Base-by-base conservation (phyloP, 805 yeast species). In the Nakazawaea wickerhamii region DNA sequence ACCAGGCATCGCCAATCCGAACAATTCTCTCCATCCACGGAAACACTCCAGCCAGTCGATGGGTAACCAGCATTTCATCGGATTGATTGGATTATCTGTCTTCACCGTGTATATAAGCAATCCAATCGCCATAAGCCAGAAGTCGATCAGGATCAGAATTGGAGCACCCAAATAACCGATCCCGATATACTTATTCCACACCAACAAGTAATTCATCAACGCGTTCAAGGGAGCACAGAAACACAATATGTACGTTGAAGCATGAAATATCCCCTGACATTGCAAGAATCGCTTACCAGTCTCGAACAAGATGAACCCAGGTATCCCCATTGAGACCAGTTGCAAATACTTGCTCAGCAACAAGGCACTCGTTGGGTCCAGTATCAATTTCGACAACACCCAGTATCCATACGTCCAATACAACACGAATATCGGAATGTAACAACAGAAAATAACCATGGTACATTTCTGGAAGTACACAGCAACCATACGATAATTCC, bases 161-260 rank as follows among this genome's bases (percentile, higher is more conserved):
- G 82, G 81, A 2, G 81, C 80, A 5, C 82, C 82, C 38, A 70
- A 54, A 52, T 74, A 76, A 1, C 82, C 82, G 45, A 76, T 44
- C 1, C 81, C 80, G 25, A 71, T 47, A 4, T 32, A 48, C 26
- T 55, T 40, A 50, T 71, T 63, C 55, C 72, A 61, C 9, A 76
- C 82, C 19, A 76, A 63, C 4, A 61, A 43, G 44, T 63, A 58
- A 49, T 74, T 76, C 68, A 75, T 64, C 4, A 70, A 31, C 8
- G 69, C 64, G 52, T 76, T 76, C 5, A 70, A 60, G 3, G 81
- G 81, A 9, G 80, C 80, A 25, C 78, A 77, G 21, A 76, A 48
- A 15, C 74, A 56, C 43, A 76, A 63, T 7, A 73, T 76, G 45
- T 71, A 69, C 2, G 80, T 74, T 4, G 79, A 72, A 17, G 76